These are phyloP conservation scores for Aspergillus brasiliensis DNA, from an alignment of 2,329 filamentous ascomycete species.

Conservation along the genomic window DNA sequence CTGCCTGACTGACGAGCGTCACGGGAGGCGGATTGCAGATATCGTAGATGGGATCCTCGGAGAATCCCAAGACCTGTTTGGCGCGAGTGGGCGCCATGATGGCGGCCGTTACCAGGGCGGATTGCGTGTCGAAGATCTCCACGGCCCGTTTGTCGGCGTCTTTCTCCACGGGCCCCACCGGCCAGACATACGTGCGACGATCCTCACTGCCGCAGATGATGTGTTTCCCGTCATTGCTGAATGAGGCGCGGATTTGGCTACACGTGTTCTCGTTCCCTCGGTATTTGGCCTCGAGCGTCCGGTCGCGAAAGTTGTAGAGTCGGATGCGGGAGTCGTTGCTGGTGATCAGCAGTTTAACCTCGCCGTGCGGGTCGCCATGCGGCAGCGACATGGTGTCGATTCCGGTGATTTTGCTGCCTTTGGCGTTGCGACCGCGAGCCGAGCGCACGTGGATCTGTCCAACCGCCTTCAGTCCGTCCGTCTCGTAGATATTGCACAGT, in stretches of 20 bases:
- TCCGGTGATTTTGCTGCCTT: constrained; percentile 95
- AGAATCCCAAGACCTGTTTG: constrained; percentile 73
- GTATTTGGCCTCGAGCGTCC: constrained; percentile 83
- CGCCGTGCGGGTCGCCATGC: constrained; percentile 59
- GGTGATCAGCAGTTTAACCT: constrained; percentile 82
- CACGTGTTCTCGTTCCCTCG: constrained; percentile 87
- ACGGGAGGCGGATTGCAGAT: constrained; percentile 94
- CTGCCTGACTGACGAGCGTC: constrained; percentile 68
- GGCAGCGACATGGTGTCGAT: constrained; percentile 74
- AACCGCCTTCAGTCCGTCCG: constrained; percentile 80
- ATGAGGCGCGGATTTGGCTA: constrained; percentile 85
- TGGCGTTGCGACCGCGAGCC: constrained; percentile 87
- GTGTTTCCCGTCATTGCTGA: constrained; percentile 83
- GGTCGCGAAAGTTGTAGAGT: constrained; percentile 84
- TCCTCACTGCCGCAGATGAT: constrained; percentile 95
- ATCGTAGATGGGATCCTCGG: constrained; percentile 92
- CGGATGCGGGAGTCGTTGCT: constrained; percentile 94
- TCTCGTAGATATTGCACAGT: constrained; percentile 87
- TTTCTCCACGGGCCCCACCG: constrained; percentile 62
- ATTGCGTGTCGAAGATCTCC: constrained; percentile 89
- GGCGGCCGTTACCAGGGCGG: constrained; percentile 85
- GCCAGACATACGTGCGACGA: constrained; percentile 88
- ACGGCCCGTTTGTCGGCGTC: constrained; percentile 78
- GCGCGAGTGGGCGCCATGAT: constrained; percentile 80
- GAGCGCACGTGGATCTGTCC: constrained; percentile 93